These are phyloP conservation scores for Suhomyces ambrosiae DNA, from an alignment of 1,139 yeast genomes.

Conservation along the genomic window DNA sequence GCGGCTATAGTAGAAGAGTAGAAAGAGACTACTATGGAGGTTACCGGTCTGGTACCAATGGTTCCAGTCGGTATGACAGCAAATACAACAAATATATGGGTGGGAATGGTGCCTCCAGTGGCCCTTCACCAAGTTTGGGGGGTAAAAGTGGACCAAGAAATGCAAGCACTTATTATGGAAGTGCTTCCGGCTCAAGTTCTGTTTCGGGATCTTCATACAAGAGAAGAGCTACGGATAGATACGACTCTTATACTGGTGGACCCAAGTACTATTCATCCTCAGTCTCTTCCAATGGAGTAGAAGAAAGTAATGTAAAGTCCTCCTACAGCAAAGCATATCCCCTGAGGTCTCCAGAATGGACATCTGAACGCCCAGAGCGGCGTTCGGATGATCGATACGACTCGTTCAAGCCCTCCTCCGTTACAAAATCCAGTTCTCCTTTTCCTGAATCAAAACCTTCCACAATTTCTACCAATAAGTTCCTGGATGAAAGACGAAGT, in stretches of 20 bases:
- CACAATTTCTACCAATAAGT: conserved; percentile 11
- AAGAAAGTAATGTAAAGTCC: conserved; percentile 12
- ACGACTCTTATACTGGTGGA: conserved; percentile 17
- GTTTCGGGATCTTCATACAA: conserved; percentile 10
- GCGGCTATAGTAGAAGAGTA: conserved; percentile 12
- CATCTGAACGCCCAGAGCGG: conserved; percentile 1
- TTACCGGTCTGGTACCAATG: conserved; percentile 13
- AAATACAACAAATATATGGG: conserved; percentile 19
- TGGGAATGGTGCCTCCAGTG: conserved; percentile 3
- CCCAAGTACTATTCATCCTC: conserved; percentile 12
- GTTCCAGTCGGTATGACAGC: conserved; percentile 15
- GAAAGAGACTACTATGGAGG: conserved; percentile 22
- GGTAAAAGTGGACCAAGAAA: conserved; percentile 5
- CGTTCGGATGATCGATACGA: conserved; percentile 6
- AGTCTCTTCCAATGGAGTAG: conserved; percentile 13
- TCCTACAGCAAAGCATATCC: conserved; percentile 9
- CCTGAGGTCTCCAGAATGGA: conserved; percentile 12
- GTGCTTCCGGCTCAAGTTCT: conserved; percentile 5
- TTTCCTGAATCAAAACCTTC: background rate
- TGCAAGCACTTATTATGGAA: conserved; percentile 14
- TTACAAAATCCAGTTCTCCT: background rate
- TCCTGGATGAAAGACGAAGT: conserved; percentile 14
- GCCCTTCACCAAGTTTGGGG: conserved; percentile 1
- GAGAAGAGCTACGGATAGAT: conserved; percentile 15
- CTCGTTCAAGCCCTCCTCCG: conserved; percentile 6